Base-by-base conservation (phyloP, 2,329 filamentous ascomycete species). In the Cordyceps cicadae region DNA sequence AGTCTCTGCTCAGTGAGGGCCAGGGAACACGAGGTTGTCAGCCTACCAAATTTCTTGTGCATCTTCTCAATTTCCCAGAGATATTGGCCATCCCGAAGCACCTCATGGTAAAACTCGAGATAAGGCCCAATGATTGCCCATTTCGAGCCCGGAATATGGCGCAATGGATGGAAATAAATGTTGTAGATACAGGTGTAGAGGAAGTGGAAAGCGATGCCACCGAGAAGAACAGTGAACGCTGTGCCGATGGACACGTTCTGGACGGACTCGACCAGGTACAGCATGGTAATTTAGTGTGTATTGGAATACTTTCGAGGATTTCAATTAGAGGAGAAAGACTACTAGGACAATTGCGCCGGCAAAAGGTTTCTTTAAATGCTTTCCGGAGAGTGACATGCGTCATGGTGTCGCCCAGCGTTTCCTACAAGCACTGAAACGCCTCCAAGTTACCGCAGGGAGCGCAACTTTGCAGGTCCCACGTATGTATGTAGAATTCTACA, bases 111-210 rank as follows among this genome's bases (percentile, higher is more conserved):
- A 34, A 37, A 45, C 29, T 61, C 41, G 17, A 62, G 62, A 19
- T 46, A 61, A 11, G 52, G 39, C 3, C 50, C 59, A 2, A 43
- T 32, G 3, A 58, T 56, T 3, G 63, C 62, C 39, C 63, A 24
- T 50, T 64, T 64, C 0, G 63, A 61, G 11, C 63, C 63, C 5
- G 63, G 63, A 11, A 64, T 55, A 32, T 43, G 50, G 24, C 60
- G 43, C 6, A 65, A 29, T 3, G 60, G 62, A 32, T 60, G 61
- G 12, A 62, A n/a, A 26, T 54, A 61, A 3, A 64, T 49, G 14
- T 62, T 48, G 51, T 64, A 66, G 9, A 65, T 19, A 21, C 54
- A 56, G 11, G 54, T 45, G 21, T 34, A 45, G 17, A 46, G 8
- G 14, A 56, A 56, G 32, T 53, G 39, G 34, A 51, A 5, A 19